Percentiles rank a stretch among this genome's conserved stretches.
phyloP scores from a whole-genome alignment of 2,329 filamentous ascomycete genomes.

The Orbilia oligospora region DNA sequence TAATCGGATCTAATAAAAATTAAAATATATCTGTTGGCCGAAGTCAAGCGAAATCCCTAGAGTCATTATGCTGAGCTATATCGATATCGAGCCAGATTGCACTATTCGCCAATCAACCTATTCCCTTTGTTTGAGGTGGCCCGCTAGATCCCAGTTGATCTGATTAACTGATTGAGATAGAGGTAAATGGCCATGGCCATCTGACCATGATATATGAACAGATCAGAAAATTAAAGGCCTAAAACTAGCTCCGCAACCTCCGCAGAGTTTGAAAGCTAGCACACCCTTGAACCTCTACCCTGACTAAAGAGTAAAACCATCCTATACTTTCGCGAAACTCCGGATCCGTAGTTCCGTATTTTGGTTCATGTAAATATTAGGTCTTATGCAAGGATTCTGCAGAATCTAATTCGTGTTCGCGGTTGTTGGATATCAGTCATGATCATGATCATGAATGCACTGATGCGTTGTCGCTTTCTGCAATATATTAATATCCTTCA shows the following conservation, averaged over 20 bases:
- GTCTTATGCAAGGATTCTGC: slow-evolving; percentile 32
- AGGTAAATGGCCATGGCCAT: neutral
- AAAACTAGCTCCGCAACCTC: slow-evolving; percentile 40
- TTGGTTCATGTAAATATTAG: slow-evolving; percentile 21
- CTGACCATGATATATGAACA: neutral
- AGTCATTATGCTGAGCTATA: slow-evolving; percentile 16
- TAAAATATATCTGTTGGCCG: neutral
- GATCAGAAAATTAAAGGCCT: neutral
- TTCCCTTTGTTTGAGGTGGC: too few species aligned
- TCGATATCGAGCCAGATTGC: neutral
- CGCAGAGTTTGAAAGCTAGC: slow-evolving; percentile 23
- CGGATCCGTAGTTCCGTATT: neutral
- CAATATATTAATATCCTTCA: neutral
- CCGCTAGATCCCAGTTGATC: too few species aligned
- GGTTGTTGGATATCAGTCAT: slow-evolving; percentile 22
- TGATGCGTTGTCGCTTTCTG: slow-evolving; percentile 39
- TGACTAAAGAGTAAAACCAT: slow-evolving; percentile 1
- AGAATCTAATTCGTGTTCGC: neutral
- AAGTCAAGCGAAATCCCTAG: too few species aligned
- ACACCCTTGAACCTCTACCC: neutral
- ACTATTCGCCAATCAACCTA: too few species aligned
- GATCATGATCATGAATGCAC: too few species aligned
- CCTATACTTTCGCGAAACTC: slow-evolving; percentile 4
- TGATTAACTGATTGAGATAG: neutral
- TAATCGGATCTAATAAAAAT: too few species aligned